phyloP scores from a whole-genome alignment of 2,329 filamentous ascomycete genomes.

The Fusarium dlaminii region DNA sequence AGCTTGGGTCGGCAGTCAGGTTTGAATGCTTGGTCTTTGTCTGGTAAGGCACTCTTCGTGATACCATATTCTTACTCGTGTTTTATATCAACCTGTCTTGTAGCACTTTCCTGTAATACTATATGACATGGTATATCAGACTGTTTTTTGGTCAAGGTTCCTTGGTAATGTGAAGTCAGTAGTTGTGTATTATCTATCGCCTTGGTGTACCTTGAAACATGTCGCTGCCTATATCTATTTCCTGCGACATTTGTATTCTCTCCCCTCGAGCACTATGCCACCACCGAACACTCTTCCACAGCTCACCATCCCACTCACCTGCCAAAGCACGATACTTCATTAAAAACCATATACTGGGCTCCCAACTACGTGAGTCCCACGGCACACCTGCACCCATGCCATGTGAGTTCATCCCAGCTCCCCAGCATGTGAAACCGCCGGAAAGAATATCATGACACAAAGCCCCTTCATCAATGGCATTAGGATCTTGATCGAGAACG shows the following conservation, averaged over 20 bases:
- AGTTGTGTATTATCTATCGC: conserved; percentile 1
- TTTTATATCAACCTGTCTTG: conserved; percentile 22
- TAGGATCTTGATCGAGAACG: conserved; percentile 37
- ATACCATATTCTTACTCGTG: conserved; percentile 47
- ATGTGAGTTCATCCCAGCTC: conserved; percentile 40
- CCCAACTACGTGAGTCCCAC: conserved; percentile 57
- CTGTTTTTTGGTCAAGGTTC: not conserved
- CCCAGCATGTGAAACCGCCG: conserved; percentile 52
- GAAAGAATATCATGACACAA: conserved; percentile 49
- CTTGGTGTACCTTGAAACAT: not conserved
- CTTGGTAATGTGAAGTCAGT: not conserved
- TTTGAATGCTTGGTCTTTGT: conserved; percentile 38
- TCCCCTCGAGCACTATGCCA: conserved; percentile 45
- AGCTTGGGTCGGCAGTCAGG: conserved; percentile 24
- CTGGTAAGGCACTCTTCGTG: conserved; percentile 46
- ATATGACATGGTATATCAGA: conserved; percentile 25
- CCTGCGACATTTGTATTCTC: conserved; percentile 27
- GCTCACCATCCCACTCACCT: conserved; percentile 50
- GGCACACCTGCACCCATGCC: conserved; percentile 51
- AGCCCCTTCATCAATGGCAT: conserved; percentile 48
- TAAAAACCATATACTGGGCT: conserved; percentile 55
- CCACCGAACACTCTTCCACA: conserved; percentile 46
- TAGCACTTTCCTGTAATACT: conserved; percentile 35
- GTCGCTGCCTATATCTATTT: not conserved
- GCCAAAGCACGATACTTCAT: conserved; percentile 52